Evolutionary conservation across 2,329 filamentous ascomycete genomes (phyloP).

Genomic region (Hypoxylon sp.): DNA sequence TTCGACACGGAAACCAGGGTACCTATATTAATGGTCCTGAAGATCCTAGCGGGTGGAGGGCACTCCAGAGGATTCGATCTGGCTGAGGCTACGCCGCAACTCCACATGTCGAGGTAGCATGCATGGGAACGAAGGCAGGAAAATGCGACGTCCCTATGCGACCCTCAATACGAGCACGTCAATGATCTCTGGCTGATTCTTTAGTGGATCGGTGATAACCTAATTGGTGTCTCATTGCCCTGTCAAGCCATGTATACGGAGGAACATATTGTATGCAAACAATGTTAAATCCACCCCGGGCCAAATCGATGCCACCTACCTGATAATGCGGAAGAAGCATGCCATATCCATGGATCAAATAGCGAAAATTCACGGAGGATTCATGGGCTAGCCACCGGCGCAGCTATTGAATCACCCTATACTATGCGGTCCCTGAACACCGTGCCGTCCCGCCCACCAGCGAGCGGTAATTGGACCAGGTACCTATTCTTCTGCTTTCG

Average conservation of each 20-base stretch:
- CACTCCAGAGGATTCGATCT: not conserved
- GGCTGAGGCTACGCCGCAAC: not conserved
- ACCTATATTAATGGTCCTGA: too few species aligned
- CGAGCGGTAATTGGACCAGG: not conserved
- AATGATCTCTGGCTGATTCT: not conserved
- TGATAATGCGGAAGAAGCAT: conserved; percentile 2
- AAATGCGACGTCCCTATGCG: too few species aligned
- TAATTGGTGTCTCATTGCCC: not conserved
- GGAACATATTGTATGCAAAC: not conserved
- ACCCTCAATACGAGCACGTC: not conserved
- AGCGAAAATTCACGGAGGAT: not conserved
- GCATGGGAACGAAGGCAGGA: too few species aligned
- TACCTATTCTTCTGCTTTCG: not conserved
- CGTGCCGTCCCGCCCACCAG: not conserved
- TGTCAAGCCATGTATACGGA: not conserved
- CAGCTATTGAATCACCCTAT: not conserved
- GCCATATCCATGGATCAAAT: not conserved
- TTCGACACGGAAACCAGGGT: not conserved
- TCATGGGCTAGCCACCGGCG: conserved; percentile 1
- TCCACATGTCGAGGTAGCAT: too few species aligned
- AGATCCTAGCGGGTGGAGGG: too few species aligned
- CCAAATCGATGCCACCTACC: conserved; percentile 9
- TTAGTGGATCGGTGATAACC: conserved; percentile 3
- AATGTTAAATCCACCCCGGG: not conserved
- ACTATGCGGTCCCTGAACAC: not conserved